These are phyloP conservation scores for Dentipellis fragilis DNA, from an alignment of 768 basidiomycete genomes.

Conservation along the genomic window DNA sequence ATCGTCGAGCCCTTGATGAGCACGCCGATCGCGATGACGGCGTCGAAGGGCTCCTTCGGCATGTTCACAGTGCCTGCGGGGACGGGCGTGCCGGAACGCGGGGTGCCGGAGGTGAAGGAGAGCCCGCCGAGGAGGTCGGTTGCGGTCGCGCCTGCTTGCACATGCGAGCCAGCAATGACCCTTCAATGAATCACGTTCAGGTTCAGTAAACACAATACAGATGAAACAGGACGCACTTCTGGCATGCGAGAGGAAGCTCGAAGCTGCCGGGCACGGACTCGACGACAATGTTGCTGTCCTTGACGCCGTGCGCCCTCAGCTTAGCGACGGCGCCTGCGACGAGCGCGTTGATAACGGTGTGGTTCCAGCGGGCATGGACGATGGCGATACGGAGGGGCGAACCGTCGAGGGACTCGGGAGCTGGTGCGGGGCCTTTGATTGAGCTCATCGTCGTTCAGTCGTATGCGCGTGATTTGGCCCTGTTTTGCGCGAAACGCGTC, in stretches of 20 bases:
- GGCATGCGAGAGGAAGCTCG: constrained; percentile 81
- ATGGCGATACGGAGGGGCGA: constrained; percentile 78
- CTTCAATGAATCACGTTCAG: constrained; percentile 30
- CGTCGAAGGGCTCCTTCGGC: constrained; percentile 71
- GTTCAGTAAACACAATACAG: neutral
- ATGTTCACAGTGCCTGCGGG: constrained; percentile 24
- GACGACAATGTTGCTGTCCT: constrained; percentile 80
- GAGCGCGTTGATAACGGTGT: constrained; percentile 74
- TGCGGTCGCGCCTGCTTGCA: constrained; percentile 69
- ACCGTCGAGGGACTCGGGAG: constrained; percentile 63
- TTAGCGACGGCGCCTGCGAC: constrained; percentile 71
- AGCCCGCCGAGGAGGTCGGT: constrained; percentile 71
- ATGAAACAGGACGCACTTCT: constrained; percentile 45
- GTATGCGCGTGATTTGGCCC: constrained; percentile 3
- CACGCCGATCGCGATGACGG: constrained; percentile 94
- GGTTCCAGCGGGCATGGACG: constrained; percentile 96
- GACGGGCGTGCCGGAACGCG: constrained; percentile 45
- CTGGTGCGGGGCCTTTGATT: constrained; percentile 70
- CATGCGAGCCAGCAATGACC: constrained; percentile 79
- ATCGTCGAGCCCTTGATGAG: constrained; percentile 97
- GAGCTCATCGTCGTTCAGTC: constrained; percentile 23
- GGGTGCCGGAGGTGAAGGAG: constrained; percentile 31
- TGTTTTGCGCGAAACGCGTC: constrained; percentile 5
- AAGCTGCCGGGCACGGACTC: constrained; percentile 93
- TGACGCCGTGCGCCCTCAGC: constrained; percentile 79